Evolutionary conservation across 805 yeast species (phyloP), one percentile per base, ranked within the genome.

Genomic region (Candida vaughaniae): DNA sequence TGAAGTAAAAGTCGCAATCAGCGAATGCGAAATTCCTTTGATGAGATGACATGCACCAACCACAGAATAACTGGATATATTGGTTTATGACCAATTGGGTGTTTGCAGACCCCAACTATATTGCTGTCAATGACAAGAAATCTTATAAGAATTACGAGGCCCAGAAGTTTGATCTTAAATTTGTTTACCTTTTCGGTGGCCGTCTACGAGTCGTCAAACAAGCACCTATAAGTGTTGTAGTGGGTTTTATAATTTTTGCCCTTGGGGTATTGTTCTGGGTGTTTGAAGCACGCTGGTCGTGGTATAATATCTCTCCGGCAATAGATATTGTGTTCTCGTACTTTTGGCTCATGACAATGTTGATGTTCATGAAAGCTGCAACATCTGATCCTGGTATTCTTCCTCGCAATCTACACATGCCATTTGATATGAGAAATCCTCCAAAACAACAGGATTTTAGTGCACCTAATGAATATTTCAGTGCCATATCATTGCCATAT

Each of bases 321-420:
- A 49, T 68, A 4, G 81, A 78, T 4, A 62, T 85, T 0, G 33
- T 80, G 3, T 80, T 81, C 46, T 57, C 73, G 14, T 85, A 85
- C 49, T 51, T 75, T 25, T 81, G 85, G 84, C 31, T 66, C 4
- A 49, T 77, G 27, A 53, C 77, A 2, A n/a, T 77, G 1, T 32
- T 55, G 3, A 71, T 78, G 35, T 77, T 78, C 42, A 38, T 80
- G 6, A 69, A 60, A 38, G 80, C 83, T 0, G 69, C 84, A 0
- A 62, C 76, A 2, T 56, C 73, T 8, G 95, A 86, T 47, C 86
- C 95, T 0, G 95, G 95, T 0, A 56, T 72, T 3, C 50, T 83
- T 8, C 90, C 95, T 1, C 61, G 80, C 41, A 82, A 83, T 56
- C 55, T 82, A 4, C 93, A 86, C 48, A 16, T 79, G 22, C 73